phyloP scores from a whole-genome alignment of 129 eudicot species.

The Arctium minus region DNA sequence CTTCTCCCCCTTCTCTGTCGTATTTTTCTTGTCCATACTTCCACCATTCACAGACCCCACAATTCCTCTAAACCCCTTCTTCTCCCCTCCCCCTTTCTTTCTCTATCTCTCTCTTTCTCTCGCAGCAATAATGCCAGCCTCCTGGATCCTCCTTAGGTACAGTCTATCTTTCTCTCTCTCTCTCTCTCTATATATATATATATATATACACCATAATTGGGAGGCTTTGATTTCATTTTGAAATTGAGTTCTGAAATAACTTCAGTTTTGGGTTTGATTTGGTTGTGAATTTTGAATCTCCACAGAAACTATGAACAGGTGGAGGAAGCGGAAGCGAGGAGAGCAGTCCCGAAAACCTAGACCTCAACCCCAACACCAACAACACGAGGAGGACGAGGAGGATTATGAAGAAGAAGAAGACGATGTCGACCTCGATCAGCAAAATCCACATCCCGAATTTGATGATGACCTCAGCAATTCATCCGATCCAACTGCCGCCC shows the following conservation, averaged over 20 bases:
- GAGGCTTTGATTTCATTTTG: not conserved
- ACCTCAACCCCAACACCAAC: slow-evolving; percentile 33
- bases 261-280: not conserved
- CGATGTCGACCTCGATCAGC: slow-evolving; percentile 37
- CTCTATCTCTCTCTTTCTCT: slow-evolving; percentile 21
- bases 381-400: slow-evolving; percentile 45
- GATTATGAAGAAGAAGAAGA: slow-evolving; percentile 44
- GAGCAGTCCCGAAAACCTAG: slow-evolving; percentile 49
- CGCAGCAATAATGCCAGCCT: slow-evolving; percentile 81
- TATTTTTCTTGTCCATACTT: slow-evolving; percentile 4
- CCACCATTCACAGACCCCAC: slow-evolving; percentile 49
- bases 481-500: slow-evolving; percentile 27
- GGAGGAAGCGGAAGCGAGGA: slow-evolving; percentile 77
- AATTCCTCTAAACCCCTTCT: slow-evolving; percentile 43
- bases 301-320: slow-evolving; percentile 58
- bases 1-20: slow-evolving; percentile 9
- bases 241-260: not conserved
- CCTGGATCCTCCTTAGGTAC: slow-evolving; percentile 65
- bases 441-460: slow-evolving; percentile 17
- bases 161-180: not conserved
- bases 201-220: not conserved
- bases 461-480: slow-evolving; percentile 41
- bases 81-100: slow-evolving; percentile 13
- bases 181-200: not conserved
- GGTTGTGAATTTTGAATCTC: not conserved